Evolutionary conservation across 192 early-diverging fungal species (phyloP), one percentile per base, ranked within the genome.

Genomic region (Thamnidium elegans): DNA sequence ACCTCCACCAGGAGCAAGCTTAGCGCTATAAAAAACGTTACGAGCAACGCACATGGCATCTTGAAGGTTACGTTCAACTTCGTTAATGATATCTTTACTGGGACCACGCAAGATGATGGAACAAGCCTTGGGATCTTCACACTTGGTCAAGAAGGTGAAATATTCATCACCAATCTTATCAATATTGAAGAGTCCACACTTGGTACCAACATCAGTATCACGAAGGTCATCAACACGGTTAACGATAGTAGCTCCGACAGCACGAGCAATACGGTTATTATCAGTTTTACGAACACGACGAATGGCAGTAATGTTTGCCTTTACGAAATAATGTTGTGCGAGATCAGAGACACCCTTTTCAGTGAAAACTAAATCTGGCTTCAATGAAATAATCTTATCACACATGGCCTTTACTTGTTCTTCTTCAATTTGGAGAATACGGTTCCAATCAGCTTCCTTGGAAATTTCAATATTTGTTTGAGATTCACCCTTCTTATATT

Each of bases 401-500:
- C 95, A 97, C 84, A 99, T 88, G 67, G 80, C 76, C 85, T 95
- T 95, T 79, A 99, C 83, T 80, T 99, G 97, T 80, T 99, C 96
- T 82, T 99, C 97, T 80, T 99, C 97, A 67, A 99, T 99, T 78
- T 98, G 88, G 71, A 99, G 78, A 48, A 99, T 85, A 31, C 97
- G 84, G 61, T 90, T 81, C 97, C 97, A 99, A 79, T 99, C 95
- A 31, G 86, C 81, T 73, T 99, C 97, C 77, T 96, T 93, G 62
- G 90, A 90, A 58, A 99, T 92, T 78, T 99, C 97, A 70, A 97
- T 95, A 72, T 95, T 92, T 31, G 97, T 99, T 81, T 99, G 97
- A 45, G 94, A 97, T 79, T 98, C 97, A 61, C 97, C 97, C 87
- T 99, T 99, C 82, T 99, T 99, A 90, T 99, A 99, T 78, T 98